phyloP scores from a whole-genome alignment of 352 stramenopile species.

The Phytophthora pisi region DNA sequence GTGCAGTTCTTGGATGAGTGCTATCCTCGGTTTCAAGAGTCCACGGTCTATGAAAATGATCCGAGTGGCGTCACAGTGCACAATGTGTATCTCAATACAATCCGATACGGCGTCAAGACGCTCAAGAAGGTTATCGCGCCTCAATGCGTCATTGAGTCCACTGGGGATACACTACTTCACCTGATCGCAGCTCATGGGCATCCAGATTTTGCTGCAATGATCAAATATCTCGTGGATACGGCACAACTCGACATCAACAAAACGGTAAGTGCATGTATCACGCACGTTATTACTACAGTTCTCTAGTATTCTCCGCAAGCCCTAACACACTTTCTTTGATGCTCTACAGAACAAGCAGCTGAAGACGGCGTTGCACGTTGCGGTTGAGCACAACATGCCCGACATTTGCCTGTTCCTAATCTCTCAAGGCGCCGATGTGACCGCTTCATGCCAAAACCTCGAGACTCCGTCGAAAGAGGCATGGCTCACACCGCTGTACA shows the following conservation, averaged over 20 bases:
- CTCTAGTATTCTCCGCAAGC: not conserved
- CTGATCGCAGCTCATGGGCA: conserved; percentile 46
- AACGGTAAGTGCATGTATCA: conserved; percentile 27
- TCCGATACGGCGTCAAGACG: conserved; percentile 35
- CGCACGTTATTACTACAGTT: too few species aligned
- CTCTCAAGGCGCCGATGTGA: conserved; percentile 45
- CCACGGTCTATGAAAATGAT: conserved; percentile 42
- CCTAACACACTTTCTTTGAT: conserved; percentile 1
- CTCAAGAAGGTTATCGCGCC: conserved; percentile 48
- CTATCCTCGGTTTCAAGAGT: conserved; percentile 39
- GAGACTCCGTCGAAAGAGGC: conserved; percentile 36
- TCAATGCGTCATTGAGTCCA: conserved; percentile 53
- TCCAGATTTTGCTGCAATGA: conserved; percentile 35
- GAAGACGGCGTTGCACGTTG: conserved; percentile 54
- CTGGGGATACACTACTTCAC: conserved; percentile 55
- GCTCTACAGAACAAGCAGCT: conserved; percentile 49
- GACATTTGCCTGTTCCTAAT: conserved; percentile 51
- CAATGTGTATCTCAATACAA: conserved; percentile 48
- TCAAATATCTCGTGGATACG: conserved; percentile 46
- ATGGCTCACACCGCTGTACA: conserved; percentile 57
- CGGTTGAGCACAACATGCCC: conserved; percentile 45
- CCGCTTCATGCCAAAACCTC: conserved; percentile 46
- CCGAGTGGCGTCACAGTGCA: conserved; percentile 46
- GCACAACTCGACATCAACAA: conserved; percentile 48
- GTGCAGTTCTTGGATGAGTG: conserved; percentile 42